Evolutionary conservation across 1,284 basidiomycete species (phyloP), one percentile per base, ranked within the genome.

Genomic region (Golubevia pallescens): DNA sequence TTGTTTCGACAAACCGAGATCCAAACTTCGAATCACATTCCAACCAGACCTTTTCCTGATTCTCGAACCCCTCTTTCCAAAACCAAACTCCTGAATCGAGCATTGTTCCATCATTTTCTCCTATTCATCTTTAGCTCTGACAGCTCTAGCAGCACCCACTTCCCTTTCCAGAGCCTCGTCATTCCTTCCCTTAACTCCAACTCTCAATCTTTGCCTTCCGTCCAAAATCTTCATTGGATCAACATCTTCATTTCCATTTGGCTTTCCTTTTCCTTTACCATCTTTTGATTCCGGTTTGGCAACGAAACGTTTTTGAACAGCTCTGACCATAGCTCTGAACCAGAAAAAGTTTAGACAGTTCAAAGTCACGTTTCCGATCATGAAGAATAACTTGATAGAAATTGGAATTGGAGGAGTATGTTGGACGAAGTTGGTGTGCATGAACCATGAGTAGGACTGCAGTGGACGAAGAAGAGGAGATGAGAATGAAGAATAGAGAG

Each of bases 261-360:
- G 42, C n/a, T n/a, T n/a, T n/a, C n/a, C n/a, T n/a, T n/a, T n/a
- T n/a, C n/a, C n/a, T n/a, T n/a, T n/a, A n/a, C n/a, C n/a, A n/a
- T n/a, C n/a, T 1, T 63, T 61, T 48, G 73, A 63, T 21, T 48
- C 58, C 20, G 63, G 62, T 60, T 71, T 65, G 21, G 73, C 65
- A 2, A 67, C 62, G 62, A 85, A 85, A 51, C 82, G n/a, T n/a
- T 86, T 86, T 60, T 69, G 73, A 4, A 86, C 75, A 2, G 86
- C 86, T 23, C 77, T 69, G 19, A 86, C 58, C 85, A 86, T 83
- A 3, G 84, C 78, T 23, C 80, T 61, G 78, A 86, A 86, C 86
- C 86, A 86, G 71, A 85, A 82, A 34, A 85, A 85, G 80, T 86
- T 86, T 59, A 83, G 67, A 24, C 69, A 67, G 72, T 81, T 81